These are phyloP conservation scores for Rosa rugosa DNA, from an alignment of 306 rosid species.

Conservation along the genomic window DNA sequence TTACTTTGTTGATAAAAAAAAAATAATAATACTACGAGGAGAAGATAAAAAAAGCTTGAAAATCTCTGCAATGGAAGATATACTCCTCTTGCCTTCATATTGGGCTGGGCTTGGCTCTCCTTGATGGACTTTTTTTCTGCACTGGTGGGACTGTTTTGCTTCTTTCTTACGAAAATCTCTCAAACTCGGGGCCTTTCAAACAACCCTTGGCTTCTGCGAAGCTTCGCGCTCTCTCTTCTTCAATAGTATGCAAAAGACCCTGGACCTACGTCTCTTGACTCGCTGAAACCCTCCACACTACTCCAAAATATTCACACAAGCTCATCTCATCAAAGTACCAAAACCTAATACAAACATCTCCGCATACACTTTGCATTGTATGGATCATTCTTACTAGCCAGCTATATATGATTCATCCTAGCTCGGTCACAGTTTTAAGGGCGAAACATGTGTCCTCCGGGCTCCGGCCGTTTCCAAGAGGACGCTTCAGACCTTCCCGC, in stretches of 20 bases:
- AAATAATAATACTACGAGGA: too few relatives aligned
- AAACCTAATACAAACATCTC: not conserved
- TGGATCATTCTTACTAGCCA: not conserved
- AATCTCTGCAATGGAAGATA: too few relatives aligned
- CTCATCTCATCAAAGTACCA: not conserved
- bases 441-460: not conserved
- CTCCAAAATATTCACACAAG: not conserved
- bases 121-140: too few relatives aligned
- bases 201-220: slow-evolving; percentile 23
- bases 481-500: slow-evolving; percentile 5
- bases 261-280: not conserved
- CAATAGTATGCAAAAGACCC: not conserved
- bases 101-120: too few relatives aligned
- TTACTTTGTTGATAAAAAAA: too few relatives aligned
- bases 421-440: slow-evolving; percentile 27
- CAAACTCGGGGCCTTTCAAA: not conserved
- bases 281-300: not conserved
- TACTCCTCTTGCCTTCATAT: too few relatives aligned
- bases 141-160: not conserved
- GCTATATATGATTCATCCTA: slow-evolving; percentile 33
- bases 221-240: slow-evolving; percentile 21
- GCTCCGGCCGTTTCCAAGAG: too few relatives aligned
- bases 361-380: not conserved
- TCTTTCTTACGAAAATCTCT: not conserved
- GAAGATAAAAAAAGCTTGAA: too few relatives aligned